Percentiles rank a stretch among this genome's conserved stretches.
Conservation (phyloP, 2,329 filamentous ascomycete species). For the Hypoxylon sp. region DNA sequence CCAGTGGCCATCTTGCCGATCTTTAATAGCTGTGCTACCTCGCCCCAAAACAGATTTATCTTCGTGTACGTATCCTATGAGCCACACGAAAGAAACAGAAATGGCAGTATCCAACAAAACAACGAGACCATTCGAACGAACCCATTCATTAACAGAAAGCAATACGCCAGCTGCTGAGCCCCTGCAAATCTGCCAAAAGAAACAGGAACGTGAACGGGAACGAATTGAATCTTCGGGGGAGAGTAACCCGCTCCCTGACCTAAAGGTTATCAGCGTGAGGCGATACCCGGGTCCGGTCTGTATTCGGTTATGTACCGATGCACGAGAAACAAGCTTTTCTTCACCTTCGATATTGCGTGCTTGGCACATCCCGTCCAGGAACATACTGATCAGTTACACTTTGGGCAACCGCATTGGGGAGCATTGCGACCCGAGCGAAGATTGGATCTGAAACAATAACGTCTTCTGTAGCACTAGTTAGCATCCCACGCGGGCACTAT, state of each 20-base stretch:
- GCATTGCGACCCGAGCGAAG: too few relatives aligned
- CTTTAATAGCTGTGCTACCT: slow-evolving; percentile 2
- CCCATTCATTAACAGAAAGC: not conserved
- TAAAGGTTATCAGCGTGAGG: not conserved
- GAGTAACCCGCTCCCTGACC: not conserved
- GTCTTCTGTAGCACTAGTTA: slow-evolving; percentile 6
- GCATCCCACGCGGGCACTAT: slow-evolving; percentile 1
- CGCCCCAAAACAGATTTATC: not conserved
- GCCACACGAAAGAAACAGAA: not conserved
- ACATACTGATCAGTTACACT: slow-evolving; percentile 1
- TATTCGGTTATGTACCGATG: not conserved
- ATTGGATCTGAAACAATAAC: slow-evolving; percentile 14
- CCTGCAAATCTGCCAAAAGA: not conserved
- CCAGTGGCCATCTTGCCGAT: slow-evolving; percentile 19
- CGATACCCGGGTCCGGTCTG: not conserved
- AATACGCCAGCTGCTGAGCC: not conserved
- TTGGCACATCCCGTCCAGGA: slow-evolving; percentile 23
- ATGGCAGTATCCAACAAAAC: not conserved
- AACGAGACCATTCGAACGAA: not conserved
- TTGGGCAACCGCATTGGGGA: slow-evolving; percentile 6
- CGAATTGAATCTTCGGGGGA: not conserved
- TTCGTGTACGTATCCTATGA: too few relatives aligned
- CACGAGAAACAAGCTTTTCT: slow-evolving; percentile 26
- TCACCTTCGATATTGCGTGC: not conserved
- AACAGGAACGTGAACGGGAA: not conserved